Evolutionary conservation across 225 moss, liverwort and hornwort genomes (phyloP), one percentile per base, ranked within the genome.

Genomic region (Rhytidiadelphus loreus): DNA sequence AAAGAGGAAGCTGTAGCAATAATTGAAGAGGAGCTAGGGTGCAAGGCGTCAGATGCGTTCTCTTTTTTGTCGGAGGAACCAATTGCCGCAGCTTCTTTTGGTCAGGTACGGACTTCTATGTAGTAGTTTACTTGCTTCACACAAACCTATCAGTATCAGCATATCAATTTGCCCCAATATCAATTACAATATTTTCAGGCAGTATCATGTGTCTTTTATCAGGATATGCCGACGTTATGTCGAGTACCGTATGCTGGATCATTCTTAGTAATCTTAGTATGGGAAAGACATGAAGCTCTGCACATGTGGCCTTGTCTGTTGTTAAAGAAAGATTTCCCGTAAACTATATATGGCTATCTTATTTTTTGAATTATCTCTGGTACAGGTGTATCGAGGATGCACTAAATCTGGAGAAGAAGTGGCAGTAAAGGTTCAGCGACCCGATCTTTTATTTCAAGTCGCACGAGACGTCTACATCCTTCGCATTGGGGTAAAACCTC

Each of bases 351-450:
- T 81, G 53, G 63, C 32, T 72, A 33, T 80, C 71, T 77, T 58
- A 68, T 76, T 69, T 60, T 59, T 61, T 29, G 68, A 79, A 46
- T 53, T 32, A 28, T 74, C 66, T 87, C 65, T 85, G 80, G 79
- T 81, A 57, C 95, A 99, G 98, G 98, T 99, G 21, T 99, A 97
- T 93, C 94, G 90, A 88, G 98, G 96, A 55, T 80, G 90, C 82
- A 96, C 95, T 55, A 88, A 88, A 69, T 90, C 94, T 87, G 98
- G 98, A 91, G 91, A 95, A 85, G 96, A 96, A 90, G 98, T 99
- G 89, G 98, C 98, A 78, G 94, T 99, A 41, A 99, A 99, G 92
- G 97, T 99, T 77, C 98, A 99, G 95, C 96, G 98, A 68, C 98
- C 98, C 56, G 92, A 95, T 85, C 92, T 99, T 89, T 92, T 99